Percentiles rank a stretch among this genome's conserved stretches.
These are phyloP conservation scores for Gnomoniopsis sp. DNA, from an alignment of 2,329 filamentous ascomycete genomes.

Conservation along the genomic window DNA sequence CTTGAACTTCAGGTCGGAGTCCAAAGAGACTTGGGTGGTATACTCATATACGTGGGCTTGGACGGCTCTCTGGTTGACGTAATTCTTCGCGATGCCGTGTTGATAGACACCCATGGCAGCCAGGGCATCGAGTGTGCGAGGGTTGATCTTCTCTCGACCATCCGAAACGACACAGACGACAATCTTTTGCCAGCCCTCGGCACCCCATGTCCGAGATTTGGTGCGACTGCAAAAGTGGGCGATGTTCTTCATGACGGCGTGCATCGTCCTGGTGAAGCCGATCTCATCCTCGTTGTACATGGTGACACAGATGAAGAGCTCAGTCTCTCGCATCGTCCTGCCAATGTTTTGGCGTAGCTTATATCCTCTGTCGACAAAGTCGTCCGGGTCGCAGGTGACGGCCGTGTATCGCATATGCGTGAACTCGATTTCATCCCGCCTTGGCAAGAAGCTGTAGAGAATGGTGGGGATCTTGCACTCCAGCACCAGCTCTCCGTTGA, in stretches of 20 bases:
- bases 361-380: conserved; percentile 85
- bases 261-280: conserved; percentile 95
- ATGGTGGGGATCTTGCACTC: conserved; percentile 99
- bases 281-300: conserved; percentile 99
- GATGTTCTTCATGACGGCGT: conserved; percentile 98
- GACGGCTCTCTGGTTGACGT: conserved; percentile 93
- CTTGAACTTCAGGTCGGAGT: conserved; percentile 96
- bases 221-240: conserved; percentile 91
- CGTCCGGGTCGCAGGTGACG: conserved; percentile 95
- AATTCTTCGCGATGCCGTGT: conserved; percentile 96
- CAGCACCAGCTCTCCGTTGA: conserved; percentile 95
- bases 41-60: conserved; percentile 98
- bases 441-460: conserved; percentile 91
- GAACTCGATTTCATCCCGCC: conserved; percentile 91
- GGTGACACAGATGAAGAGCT: conserved; percentile 93
- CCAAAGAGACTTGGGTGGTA: conserved; percentile 94
- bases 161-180: conserved; percentile 97
- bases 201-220: conserved; percentile 94
- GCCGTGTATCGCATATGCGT: conserved; percentile 99
- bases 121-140: conserved; percentile 86
- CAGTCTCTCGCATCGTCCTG: conserved; percentile 79
- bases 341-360: conserved; percentile 91
- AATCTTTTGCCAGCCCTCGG: conserved; percentile 97
- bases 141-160: conserved; percentile 85
- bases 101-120: conserved; percentile 98